Conservation (phyloP, 2,329 filamentous ascomycete genomes). For the Aspergillus sp. region DNA sequence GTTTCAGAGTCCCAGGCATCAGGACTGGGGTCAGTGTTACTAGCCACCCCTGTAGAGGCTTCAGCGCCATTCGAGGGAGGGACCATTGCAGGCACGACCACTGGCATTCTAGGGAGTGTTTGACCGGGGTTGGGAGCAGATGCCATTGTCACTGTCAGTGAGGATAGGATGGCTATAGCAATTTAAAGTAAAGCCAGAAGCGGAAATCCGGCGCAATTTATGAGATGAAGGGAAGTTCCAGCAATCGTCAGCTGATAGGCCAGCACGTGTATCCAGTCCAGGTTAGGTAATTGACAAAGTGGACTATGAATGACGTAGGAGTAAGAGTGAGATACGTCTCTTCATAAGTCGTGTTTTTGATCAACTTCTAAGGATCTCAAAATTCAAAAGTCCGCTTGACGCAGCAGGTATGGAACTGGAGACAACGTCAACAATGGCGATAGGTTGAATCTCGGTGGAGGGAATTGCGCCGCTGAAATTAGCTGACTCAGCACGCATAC, state of each 20-base stretch:
- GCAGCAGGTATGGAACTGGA: not conserved
- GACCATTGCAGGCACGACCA: not conserved
- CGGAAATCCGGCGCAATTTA: not conserved
- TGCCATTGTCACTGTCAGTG: not conserved
- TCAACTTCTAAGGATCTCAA: not conserved
- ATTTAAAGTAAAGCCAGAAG: not conserved
- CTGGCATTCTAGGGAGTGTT: not conserved
- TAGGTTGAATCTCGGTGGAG: not conserved
- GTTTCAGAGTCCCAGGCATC: slow-evolving; percentile 37
- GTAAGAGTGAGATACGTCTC: not conserved
- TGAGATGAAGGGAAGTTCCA: not conserved
- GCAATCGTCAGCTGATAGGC: not conserved
- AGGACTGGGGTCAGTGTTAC: not conserved
- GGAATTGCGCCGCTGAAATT: not conserved
- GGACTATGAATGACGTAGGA: not conserved
- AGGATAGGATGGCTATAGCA: not conserved
- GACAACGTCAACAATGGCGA: not conserved
- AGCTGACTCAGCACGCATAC: not conserved
- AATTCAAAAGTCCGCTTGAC: not conserved
- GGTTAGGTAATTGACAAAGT: not conserved
- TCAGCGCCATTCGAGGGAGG: not conserved
- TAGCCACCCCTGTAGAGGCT: not conserved
- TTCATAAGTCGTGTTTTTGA: not conserved
- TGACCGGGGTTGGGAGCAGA: not conserved
- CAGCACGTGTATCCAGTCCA: not conserved